Conservation (phyloP, 371 early-diverging fungal species). For the Actinomortierella wolfii region DNA sequence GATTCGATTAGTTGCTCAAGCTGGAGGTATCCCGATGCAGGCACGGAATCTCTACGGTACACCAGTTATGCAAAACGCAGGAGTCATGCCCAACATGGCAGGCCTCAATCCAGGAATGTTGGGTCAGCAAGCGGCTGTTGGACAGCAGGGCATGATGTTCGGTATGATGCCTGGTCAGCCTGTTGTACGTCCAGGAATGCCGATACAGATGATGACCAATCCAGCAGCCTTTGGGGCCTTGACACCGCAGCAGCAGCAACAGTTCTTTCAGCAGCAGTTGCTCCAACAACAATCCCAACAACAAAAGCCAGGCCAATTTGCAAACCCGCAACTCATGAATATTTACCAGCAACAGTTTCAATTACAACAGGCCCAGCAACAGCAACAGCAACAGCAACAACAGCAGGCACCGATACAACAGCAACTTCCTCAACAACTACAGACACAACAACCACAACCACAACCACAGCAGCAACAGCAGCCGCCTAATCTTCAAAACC, state of each 20-base stretch:
- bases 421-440: constrained; percentile 23
- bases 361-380: constrained; percentile 18
- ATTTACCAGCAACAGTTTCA: neutral
- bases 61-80: constrained; percentile 34
- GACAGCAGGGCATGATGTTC: constrained; percentile 4
- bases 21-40: constrained; percentile 23
- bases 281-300: constrained; percentile 22
- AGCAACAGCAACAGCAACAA: constrained; percentile 20
- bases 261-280: constrained; percentile 13
- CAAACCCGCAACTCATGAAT: too few relatives aligned
- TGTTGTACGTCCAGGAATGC: constrained; percentile 8
- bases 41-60: constrained; percentile 45
- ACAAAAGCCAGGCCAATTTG: constrained; percentile 3
- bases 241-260: constrained; percentile 10
- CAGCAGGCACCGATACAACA: constrained; percentile 24
- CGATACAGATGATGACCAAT: constrained; percentile 31
- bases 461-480: constrained; percentile 24
- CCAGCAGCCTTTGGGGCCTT: constrained; percentile 24
- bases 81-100: constrained; percentile 21
- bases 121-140: constrained; percentile 23
- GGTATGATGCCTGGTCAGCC: constrained; percentile 38
- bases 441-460: constrained; percentile 14
- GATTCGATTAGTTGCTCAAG: too few relatives aligned
- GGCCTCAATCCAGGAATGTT: constrained; percentile 21
- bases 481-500: constrained; percentile 11